phyloP scores from a whole-genome alignment of 163 green algal genomes.

The Scenedesmus sp. region DNA sequence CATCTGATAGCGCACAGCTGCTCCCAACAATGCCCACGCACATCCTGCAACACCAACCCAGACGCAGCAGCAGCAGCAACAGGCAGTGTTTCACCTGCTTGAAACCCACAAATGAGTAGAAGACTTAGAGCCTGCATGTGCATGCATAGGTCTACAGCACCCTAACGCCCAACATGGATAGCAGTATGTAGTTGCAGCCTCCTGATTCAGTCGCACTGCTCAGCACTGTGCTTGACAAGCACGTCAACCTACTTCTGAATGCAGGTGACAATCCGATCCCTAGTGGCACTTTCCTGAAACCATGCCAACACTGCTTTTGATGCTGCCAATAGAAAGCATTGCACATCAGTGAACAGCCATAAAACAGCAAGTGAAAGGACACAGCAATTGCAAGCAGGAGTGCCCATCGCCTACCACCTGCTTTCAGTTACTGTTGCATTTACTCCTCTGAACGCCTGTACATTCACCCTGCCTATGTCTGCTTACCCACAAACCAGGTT shows the following conservation, averaged over 20 bases:
- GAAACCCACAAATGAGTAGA: too few relatives aligned
- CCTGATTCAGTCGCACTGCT: background rate
- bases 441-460: too few relatives aligned
- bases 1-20: constrained; percentile 96
- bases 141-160: background rate
- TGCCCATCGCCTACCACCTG: too few relatives aligned
- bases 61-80: background rate
- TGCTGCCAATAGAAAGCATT: too few relatives aligned
- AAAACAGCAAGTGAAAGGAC: too few relatives aligned
- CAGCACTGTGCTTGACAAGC: background rate
- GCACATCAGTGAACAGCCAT: too few relatives aligned
- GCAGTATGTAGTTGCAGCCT: background rate
- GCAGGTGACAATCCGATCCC: background rate
- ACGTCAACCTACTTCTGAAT: background rate
- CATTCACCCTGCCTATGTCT: background rate
- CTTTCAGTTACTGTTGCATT: too few relatives aligned
- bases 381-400: too few relatives aligned
- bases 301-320: too few relatives aligned
- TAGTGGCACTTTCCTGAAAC: too few relatives aligned
- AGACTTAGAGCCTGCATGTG: too few relatives aligned
- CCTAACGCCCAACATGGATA: background rate
- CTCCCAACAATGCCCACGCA: constrained; percentile 98
- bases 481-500: constrained; percentile 98
- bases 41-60: constrained; percentile 78
- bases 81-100: too few relatives aligned